A percentile compares a stretch with the other conserved stretches of the same genome.
Evolutionary conservation across 768 basidiomycete genomes (phyloP).

Genomic region (Pleurotus giganteus): DNA sequence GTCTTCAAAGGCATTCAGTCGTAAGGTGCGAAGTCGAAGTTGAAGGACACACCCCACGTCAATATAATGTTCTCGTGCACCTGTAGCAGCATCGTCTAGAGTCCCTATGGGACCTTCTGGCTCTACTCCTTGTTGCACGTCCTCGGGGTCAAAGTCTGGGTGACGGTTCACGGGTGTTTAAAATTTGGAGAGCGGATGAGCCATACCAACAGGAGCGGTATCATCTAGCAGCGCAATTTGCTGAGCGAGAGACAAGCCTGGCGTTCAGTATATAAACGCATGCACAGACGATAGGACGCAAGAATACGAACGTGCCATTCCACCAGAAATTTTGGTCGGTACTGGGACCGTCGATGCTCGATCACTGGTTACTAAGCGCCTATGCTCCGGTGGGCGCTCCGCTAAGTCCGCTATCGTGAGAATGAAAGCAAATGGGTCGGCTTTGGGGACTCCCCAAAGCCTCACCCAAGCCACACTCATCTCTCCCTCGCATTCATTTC

Average conservation of each 20-base stretch:
- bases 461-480: background rate
- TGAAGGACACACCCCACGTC: slow-evolving; percentile 70
- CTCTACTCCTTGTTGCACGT: slow-evolving; percentile 50
- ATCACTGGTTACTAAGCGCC: too few relatives aligned
- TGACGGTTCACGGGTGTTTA: slow-evolving; percentile 8
- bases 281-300: background rate
- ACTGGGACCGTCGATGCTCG: too few relatives aligned
- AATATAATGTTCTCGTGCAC: slow-evolving; percentile 76
- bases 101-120: slow-evolving; percentile 35
- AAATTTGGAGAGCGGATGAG: background rate
- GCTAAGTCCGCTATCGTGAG: background rate
- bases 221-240: slow-evolving; percentile 82
- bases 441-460: background rate
- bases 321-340: background rate
- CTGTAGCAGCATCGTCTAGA: slow-evolving; percentile 30
- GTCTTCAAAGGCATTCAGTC: slow-evolving; percentile 36
- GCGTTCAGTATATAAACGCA: background rate
- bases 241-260: slow-evolving; percentile 64
- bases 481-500: background rate
- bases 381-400: background rate
- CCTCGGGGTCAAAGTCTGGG: slow-evolving; percentile 76
- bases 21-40: background rate
- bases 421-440: background rate
- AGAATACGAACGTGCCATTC: background rate
- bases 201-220: slow-evolving; percentile 62